These are phyloP conservation scores for Gryganskiella cystojenkinii DNA, from an alignment of 192 early-diverging fungal genomes.

Conservation along the genomic window DNA sequence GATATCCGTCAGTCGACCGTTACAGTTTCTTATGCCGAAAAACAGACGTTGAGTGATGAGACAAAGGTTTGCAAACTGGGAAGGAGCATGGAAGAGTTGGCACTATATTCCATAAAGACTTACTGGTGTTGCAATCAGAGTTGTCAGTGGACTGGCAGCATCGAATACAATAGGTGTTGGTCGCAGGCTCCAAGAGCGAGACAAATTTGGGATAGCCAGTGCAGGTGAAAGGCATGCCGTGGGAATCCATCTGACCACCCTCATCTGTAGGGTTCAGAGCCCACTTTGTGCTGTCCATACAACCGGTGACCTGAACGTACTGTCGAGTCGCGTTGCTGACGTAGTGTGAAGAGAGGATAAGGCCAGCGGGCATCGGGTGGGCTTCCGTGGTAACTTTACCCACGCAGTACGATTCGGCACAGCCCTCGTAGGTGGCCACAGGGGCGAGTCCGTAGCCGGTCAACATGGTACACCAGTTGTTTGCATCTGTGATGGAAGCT, in stretches of 20 bases:
- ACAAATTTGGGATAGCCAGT: conserved; percentile 46
- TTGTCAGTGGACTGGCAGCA: not conserved
- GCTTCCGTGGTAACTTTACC: conserved; percentile 6
- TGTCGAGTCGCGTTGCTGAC: not conserved
- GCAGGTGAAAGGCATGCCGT: conserved; percentile 38
- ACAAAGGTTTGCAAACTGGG: not conserved
- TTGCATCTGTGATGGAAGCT: not conserved
- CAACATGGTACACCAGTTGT: conserved; percentile 17
- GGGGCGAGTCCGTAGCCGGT: conserved; percentile 11
- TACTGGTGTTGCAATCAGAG: conserved; percentile 12
- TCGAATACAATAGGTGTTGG: conserved; percentile 52
- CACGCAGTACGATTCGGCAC: conserved; percentile 6
- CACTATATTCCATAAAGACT: too few relatives aligned
- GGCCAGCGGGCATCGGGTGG: conserved; percentile 7
- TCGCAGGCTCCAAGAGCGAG: conserved; percentile 44
- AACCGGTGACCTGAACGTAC: conserved; percentile 26
- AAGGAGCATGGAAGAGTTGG: not conserved
- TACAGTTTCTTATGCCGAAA: not conserved
- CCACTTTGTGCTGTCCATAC: conserved; percentile 21
- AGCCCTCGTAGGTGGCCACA: conserved; percentile 13
- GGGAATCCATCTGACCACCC: conserved; percentile 41
- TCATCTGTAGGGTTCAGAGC: conserved; percentile 16
- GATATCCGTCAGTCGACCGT: not conserved
- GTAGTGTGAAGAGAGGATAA: conserved; percentile 7
- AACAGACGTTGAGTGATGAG: not conserved